Conservation (phyloP, 176 grass and related monocot genomes). For the Urochloa ruziziensis region DNA sequence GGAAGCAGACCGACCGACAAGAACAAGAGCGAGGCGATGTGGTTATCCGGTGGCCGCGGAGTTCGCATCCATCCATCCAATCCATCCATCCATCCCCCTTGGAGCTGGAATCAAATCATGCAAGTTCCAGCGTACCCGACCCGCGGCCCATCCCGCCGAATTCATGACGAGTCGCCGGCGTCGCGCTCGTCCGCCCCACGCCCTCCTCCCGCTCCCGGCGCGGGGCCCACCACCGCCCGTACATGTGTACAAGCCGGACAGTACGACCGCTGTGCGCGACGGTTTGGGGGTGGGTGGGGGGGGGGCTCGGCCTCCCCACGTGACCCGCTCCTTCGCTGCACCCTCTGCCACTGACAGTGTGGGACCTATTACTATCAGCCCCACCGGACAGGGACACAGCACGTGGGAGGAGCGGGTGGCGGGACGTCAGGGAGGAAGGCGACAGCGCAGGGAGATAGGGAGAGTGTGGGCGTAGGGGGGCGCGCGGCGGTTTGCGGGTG, state of each 20-base stretch:
- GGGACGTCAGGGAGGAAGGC: not conserved
- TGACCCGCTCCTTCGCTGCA: not conserved
- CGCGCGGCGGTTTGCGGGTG: constrained; percentile 39
- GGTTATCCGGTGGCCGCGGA: not conserved
- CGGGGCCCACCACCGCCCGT: constrained; percentile 24
- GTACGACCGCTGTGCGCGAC: constrained; percentile 43
- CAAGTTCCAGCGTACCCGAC: not conserved
- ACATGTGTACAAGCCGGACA: constrained; percentile 50
- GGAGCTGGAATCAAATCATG: constrained; percentile 11
- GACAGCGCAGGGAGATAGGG: not conserved
- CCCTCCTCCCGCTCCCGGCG: not conserved
- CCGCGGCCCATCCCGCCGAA: constrained; percentile 27
- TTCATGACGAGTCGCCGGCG: not conserved
- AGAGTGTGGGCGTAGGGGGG: not conserved
- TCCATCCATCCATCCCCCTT: constrained; percentile 26
- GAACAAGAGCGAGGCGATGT: not conserved
- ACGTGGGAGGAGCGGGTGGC: not conserved
- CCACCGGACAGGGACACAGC: not conserved
- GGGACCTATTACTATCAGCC: fast-evolving
- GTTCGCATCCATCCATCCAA: not conserved
- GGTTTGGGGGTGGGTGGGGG: not conserved
- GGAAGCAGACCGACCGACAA: constrained; percentile 4
- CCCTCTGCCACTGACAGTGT: fast-evolving
- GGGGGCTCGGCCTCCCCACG: no score
- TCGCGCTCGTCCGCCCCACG: not conserved